Evolutionary conservation across 495 filamentous ascomycete species (phyloP), one percentile per base, ranked within the genome.

Genomic region (Penicillium taxi): DNA sequence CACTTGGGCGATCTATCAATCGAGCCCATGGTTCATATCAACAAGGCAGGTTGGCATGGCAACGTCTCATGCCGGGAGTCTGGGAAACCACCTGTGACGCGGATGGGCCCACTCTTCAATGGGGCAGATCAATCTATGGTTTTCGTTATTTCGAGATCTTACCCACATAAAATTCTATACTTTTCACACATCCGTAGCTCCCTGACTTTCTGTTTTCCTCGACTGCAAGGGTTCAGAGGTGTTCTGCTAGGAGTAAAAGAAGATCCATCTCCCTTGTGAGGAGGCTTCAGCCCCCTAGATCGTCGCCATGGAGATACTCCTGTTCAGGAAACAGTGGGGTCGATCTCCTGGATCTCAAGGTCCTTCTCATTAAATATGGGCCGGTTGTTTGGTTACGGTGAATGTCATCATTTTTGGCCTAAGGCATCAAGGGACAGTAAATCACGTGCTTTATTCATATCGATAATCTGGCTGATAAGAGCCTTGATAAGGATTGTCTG

Each of bases 41-140:
- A 67, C 64, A 67, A 67, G 57, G 22, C 46, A 47, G 35, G 64
- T 67, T 67, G 61, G 56, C 61, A 58, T 53, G 53, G 60, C 64
- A 67, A 67, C 64, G 42, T 9, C 34, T 30, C 33, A 21, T 31
- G 31, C 26, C 47, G 51, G 57, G 55, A 55, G 53, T 58, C 53
- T 46, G 51, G 56, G 52, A 56, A 60, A 53, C 59, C 50, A 60
- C n/a, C 42, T 40, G 44, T 53, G 49, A 48, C 48, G 44, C 44
- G 20, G 22, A 13, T 32, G 47, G 53, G 47, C 36, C 53, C 44
- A 48, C 42, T 37, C 35, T 36, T 39, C 25, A 20, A 20, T 27
- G 30, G 36, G 21, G 35, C 35, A 26, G 35, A 38, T 38, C 42
- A 39, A 45, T 38, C 25, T 28, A 38, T 38, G 15, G 26, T 15